A percentile compares a stretch with the other conserved stretches of the same genome.
Conservation (phyloP, 768 basidiomycete genomes). For the Boletellus ananiceps region DNA sequence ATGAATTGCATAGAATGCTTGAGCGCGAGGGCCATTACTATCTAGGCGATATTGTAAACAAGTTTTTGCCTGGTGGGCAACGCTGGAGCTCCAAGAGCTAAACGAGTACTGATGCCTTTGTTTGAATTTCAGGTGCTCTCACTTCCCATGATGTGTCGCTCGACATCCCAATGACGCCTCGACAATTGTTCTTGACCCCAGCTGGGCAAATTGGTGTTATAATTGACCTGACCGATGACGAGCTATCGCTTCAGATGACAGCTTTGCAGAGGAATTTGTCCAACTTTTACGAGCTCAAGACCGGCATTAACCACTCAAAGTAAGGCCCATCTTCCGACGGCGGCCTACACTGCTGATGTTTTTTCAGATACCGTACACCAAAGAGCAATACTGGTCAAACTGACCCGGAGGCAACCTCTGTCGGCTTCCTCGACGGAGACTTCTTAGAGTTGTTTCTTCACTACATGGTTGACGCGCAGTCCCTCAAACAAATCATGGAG, state of each 20-base stretch:
- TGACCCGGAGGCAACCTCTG: slow-evolving; percentile 52
- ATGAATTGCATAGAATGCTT: slow-evolving; percentile 42
- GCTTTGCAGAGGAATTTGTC: slow-evolving; percentile 74
- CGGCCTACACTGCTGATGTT: neutral
- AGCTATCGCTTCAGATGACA: slow-evolving; percentile 53
- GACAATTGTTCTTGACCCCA: slow-evolving; percentile 71
- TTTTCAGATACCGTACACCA: slow-evolving; percentile 64
- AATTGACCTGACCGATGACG: slow-evolving; percentile 50
- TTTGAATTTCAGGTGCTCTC: slow-evolving; percentile 46
- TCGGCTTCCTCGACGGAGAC: slow-evolving; percentile 86
- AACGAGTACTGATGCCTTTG: slow-evolving; percentile 1
- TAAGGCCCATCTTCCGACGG: slow-evolving; percentile 28
- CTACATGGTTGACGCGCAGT: slow-evolving; percentile 34
- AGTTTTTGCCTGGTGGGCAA: slow-evolving; percentile 59
- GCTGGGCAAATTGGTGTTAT: slow-evolving; percentile 77
- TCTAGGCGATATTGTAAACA: slow-evolving; percentile 72
- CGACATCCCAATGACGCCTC: slow-evolving; percentile 43
- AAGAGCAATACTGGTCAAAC: slow-evolving; percentile 50
- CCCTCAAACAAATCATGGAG: slow-evolving; percentile 48
- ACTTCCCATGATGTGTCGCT: slow-evolving; percentile 41
- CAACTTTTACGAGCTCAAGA: slow-evolving; percentile 45
- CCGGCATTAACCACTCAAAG: slow-evolving; percentile 58
- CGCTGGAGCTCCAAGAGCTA: too few relatives aligned
- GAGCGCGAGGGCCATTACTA: slow-evolving; percentile 69
- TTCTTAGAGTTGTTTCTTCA: slow-evolving; percentile 68